A percentile compares a stretch with the other conserved stretches of the same genome.
These are phyloP conservation scores for Paspalum notatum DNA, from an alignment of 176 grass and related monocot genomes.

Conservation along the genomic window DNA sequence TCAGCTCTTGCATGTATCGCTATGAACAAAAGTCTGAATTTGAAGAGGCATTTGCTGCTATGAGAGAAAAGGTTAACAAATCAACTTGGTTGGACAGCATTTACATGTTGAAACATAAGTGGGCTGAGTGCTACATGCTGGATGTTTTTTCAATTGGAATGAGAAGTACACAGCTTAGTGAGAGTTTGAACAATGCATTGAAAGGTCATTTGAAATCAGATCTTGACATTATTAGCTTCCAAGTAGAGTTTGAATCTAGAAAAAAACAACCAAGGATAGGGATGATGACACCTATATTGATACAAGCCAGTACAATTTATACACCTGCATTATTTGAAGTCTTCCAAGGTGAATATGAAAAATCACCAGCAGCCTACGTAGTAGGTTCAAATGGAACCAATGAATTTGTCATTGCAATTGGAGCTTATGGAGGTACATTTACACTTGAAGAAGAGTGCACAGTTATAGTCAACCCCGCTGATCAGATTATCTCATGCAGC, in stretches of 20 bases:
- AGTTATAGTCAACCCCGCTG: not conserved
- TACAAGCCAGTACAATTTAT: slow-evolving; percentile 48
- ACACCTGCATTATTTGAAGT: slow-evolving; percentile 29
- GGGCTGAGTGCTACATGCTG: too few species aligned
- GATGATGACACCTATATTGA: slow-evolving; percentile 35
- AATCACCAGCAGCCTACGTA: slow-evolving; percentile 28
- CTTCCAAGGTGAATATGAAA: slow-evolving; percentile 49
- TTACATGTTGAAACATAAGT: too few species aligned
- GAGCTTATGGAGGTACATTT: not conserved
- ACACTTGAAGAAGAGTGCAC: not conserved
- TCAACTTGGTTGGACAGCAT: too few species aligned
- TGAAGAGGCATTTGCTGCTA: too few species aligned
- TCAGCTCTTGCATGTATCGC: too few species aligned
- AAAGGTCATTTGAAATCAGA: too few species aligned
- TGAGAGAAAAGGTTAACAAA: too few species aligned
- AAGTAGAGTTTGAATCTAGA: not conserved
- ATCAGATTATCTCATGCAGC: not conserved
- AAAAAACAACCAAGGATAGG: not conserved
- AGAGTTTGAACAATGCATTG: too few species aligned
- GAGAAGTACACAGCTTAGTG: too few species aligned
- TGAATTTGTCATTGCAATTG: slow-evolving; percentile 24
- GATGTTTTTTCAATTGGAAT: too few species aligned
- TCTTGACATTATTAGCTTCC: too few species aligned
- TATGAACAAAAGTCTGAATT: too few species aligned
- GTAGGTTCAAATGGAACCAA: slow-evolving; percentile 8